phyloP scores from a whole-genome alignment of 805 yeast genomes.

The Teunomyces gatunensis region DNA sequence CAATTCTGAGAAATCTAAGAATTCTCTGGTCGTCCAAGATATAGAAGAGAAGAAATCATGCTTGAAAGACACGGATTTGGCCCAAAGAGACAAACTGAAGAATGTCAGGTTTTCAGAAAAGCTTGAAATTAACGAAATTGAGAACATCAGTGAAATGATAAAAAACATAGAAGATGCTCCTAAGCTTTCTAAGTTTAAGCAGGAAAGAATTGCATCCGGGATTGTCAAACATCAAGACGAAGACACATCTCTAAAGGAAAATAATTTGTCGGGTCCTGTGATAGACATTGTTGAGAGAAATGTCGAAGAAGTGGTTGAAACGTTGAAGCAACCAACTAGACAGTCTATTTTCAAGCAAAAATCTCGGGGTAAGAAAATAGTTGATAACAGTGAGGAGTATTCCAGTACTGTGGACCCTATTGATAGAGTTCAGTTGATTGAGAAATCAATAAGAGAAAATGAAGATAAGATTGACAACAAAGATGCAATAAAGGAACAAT shows the following conservation, averaged over 20 bases:
- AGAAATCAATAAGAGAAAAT: conserved; percentile 12
- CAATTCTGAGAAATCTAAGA: conserved; percentile 8
- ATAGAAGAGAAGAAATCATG: not conserved
- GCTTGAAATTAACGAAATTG: conserved; percentile 59
- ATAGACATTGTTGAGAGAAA: conserved; percentile 12
- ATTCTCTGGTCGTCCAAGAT: not conserved
- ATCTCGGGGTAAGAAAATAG: not conserved
- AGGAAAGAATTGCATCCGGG: conserved; percentile 3
- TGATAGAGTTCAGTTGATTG: conserved; percentile 11
- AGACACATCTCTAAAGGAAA: not conserved
- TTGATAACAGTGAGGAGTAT: not conserved
- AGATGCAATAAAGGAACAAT: conserved; percentile 4
- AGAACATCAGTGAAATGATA: conserved; percentile 51
- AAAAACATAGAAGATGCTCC: conserved; percentile 21
- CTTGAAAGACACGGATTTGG: not conserved
- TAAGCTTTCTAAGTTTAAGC: conserved; percentile 12
- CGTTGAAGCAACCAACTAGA: not conserved
- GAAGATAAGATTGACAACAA: conserved; percentile 9
- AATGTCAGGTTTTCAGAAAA: conserved; percentile 53
- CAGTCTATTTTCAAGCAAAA: not conserved
- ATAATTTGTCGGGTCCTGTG: conserved; percentile 5
- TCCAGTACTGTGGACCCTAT: conserved; percentile 6
- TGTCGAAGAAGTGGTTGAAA: not conserved
- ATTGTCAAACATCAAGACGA: not conserved
- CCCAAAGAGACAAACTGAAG: conserved; percentile 21